Evolutionary conservation across 768 basidiomycete genomes (phyloP), one percentile per base, ranked within the genome.

Genomic region (Boletus rex-veris): DNA sequence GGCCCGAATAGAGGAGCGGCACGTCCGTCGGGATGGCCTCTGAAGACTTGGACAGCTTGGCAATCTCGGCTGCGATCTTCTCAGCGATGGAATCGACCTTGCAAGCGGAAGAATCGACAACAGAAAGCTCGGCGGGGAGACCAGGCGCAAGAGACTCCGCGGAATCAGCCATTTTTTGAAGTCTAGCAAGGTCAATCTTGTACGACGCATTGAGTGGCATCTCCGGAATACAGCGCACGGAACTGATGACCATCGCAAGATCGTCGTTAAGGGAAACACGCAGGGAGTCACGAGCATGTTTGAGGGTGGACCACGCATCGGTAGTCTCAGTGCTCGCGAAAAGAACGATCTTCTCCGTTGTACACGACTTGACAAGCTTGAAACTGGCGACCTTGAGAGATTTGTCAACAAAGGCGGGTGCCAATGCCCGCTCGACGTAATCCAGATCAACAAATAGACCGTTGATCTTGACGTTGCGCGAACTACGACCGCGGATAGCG

Each of bases 11-110:
- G 33, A 68, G 60, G 26, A 74, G 64, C 2, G 73, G 66, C 30
- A 59, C 61, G 58, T 72, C 68, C 43, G 61, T 64, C 11, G 64
- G 61, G 30, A 74, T 37, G 15, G 64, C 49, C 16, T 60, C 59
- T 5, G 53, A 53, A 36, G 68, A 61, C 52, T 68, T 68, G 55
- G 66, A 66, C 30, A 74, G 54, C 39, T 53, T 60, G 3, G 68
- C 57, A 14, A 73, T 64, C 57, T 73, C 66, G 35, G 68, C 60
- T n/a, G 70, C 64, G 24, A 74, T 73, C 45, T 63, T 63, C 60
- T 65, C 62, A 10, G 73, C 68, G 26, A 74, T 50, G 10, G 62
- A 55, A 3, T 64, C 56, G 7, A 59, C 19, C 44, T 53, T 43
- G 43, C 59, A 63, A 4, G 51, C 39, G 2, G 59, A 26, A 39